These are phyloP conservation scores for Trametes hirsuta DNA, from an alignment of 1,284 basidiomycete species.

Conservation along the genomic window DNA sequence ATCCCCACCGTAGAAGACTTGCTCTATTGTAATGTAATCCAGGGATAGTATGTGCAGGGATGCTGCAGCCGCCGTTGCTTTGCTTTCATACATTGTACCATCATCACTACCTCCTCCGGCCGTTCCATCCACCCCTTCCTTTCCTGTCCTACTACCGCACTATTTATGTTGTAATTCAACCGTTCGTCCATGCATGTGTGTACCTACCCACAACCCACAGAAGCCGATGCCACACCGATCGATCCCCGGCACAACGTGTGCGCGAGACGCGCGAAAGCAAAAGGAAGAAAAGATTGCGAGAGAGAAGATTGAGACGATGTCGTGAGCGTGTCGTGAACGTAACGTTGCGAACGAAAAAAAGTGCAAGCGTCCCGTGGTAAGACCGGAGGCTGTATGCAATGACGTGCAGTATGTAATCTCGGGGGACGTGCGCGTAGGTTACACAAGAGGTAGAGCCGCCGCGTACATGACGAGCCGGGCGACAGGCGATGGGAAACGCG, in stretches of 20 bases:
- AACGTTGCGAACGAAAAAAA: background rate
- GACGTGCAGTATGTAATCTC: conserved; percentile 9
- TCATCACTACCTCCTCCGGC: background rate
- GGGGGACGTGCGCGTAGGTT: conserved; percentile 10
- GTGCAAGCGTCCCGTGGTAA: background rate
- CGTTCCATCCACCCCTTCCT: background rate
- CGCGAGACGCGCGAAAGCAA: background rate
- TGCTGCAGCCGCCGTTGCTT: background rate
- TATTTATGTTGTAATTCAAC: conserved; percentile 18
- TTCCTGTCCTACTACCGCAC: conserved; percentile 9
- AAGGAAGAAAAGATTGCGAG: background rate
- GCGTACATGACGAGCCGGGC: background rate
- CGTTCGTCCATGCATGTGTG: conserved; percentile 12
- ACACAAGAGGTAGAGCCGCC: conserved; percentile 12
- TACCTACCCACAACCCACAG: conserved; percentile 15
- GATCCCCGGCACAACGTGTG: background rate
- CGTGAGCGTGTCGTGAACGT: conserved; percentile 15
- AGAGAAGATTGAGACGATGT: background rate
- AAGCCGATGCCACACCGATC: conserved; percentile 4
- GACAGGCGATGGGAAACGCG: background rate
- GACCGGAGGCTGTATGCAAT: conserved; percentile 2
- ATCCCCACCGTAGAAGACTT: background rate
- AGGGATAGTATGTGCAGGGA: conserved; percentile 15
- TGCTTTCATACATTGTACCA: conserved; percentile 14
- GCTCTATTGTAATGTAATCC: conserved; percentile 28